Evolutionary conservation across 345 rosid species (phyloP), one percentile per base, ranked within the genome.

Genomic region (Camelina neglecta): DNA sequence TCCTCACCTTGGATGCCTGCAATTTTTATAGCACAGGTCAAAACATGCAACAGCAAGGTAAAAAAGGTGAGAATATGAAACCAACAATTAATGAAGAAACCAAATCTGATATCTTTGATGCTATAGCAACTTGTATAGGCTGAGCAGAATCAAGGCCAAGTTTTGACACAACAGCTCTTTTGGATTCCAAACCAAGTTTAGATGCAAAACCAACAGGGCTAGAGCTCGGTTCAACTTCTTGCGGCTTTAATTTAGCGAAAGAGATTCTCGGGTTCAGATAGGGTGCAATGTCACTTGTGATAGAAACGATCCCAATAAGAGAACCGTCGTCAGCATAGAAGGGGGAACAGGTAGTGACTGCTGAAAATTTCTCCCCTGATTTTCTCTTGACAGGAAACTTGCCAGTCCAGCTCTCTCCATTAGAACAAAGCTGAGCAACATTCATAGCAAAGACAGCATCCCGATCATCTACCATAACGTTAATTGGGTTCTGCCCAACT

Each of bases 391-490:
- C 85, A 0, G 97, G 97, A 81, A 92, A 86, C 82, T 88, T 87
- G n/a, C 99, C 99, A 0, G 91, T 86, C 97, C 97, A 95, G 62
- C 82, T 84, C 85, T 90, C 96, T 55, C 99, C 99, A 80, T 36
- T 62, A 3, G 45, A 75, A 23, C 88, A 85, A 12, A 88, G 86
- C 6, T 74, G 71, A 57, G 89, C 77, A 33, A 95, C 85, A 57
- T 71, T 74, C 53, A 82, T 79, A 0, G 87, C 99, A 36, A 88
- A 61, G 0, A 55, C 68, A 73, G 62, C 77, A 81, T 95, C 93
- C 62, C 69, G 80, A 53, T 86, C 80, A 81, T 89, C 97, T n/a
- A 80, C 69, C 59, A 95, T 82, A 68, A 95, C 82, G 74, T 87
- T 86, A 77, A 92, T 58, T 15, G 82, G 92, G 75, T 87, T 87